Evolutionary conservation across 1,139 yeast species (phyloP).

Genomic region (Candida sp.): DNA sequence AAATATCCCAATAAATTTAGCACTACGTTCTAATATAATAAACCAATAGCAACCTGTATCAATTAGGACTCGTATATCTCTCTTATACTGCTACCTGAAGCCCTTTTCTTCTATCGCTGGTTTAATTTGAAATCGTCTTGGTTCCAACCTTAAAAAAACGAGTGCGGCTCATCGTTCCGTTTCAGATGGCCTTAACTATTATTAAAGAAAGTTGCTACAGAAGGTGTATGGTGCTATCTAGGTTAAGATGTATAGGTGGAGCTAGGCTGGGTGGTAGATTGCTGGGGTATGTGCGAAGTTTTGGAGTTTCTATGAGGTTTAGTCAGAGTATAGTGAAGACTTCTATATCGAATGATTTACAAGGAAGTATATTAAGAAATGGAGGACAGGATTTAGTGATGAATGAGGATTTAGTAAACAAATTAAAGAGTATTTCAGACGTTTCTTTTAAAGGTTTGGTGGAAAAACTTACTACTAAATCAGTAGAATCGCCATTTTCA

Average conservation of each 20-base stretch:
- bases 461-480: neutral
- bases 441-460: neutral
- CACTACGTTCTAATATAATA: too few relatives aligned
- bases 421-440: neutral
- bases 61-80: too few relatives aligned
- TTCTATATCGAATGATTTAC: neutral
- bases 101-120: too few relatives aligned
- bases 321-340: neutral
- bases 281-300: neutral
- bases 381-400: neutral
- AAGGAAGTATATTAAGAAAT: neutral
- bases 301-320: neutral
- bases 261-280: neutral
- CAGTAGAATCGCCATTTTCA: constrained; percentile 3
- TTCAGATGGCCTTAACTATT: neutral
- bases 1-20: too few relatives aligned
- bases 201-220: too few relatives aligned
- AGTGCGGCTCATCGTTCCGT: too few relatives aligned
- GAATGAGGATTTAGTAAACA: neutral
- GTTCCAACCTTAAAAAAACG: too few relatives aligned
- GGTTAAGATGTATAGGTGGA: neutral
- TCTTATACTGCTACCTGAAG: too few relatives aligned
- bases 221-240: too few relatives aligned
- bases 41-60: too few relatives aligned
- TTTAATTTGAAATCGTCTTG: too few relatives aligned